Evolutionary conservation across 805 yeast species (phyloP).

Genomic region (Millerozyma miso): DNA sequence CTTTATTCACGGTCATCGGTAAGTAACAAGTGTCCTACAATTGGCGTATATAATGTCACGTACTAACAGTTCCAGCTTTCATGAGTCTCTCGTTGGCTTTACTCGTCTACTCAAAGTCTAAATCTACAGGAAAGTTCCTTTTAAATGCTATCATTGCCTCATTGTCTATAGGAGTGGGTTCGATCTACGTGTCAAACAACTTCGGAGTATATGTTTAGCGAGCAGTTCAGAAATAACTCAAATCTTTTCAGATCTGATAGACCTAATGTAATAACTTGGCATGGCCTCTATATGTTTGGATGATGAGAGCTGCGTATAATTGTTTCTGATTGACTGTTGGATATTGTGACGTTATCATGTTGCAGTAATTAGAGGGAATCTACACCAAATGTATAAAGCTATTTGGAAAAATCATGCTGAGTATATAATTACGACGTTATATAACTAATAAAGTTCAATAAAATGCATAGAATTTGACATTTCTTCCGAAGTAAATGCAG

Average conservation of each 20-base stretch:
- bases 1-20: slow-evolving; percentile 21
- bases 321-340: too few species aligned
- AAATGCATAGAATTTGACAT: neutral
- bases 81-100: slow-evolving; percentile 25
- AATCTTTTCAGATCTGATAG: too few species aligned
- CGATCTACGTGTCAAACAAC: slow-evolving; percentile 35
- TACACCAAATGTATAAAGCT: too few species aligned
- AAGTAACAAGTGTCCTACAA: slow-evolving; percentile 7
- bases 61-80: slow-evolving; percentile 24
- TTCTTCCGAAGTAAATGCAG: too few species aligned
- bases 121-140: slow-evolving; percentile 20
- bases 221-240: too few species aligned
- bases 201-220: slow-evolving; percentile 40
- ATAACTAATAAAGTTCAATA: too few species aligned
- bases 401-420: too few species aligned
- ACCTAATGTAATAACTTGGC: too few species aligned
- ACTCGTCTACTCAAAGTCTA: slow-evolving; percentile 24
- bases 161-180: slow-evolving; percentile 32
- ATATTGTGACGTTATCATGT: too few species aligned
- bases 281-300: too few species aligned
- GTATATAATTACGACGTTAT: neutral
- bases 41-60: neutral
- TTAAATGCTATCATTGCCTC: slow-evolving; percentile 32
- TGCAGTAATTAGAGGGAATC: too few species aligned
- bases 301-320: too few species aligned